These are phyloP conservation scores for Scleroderma citrinum DNA, from an alignment of 768 basidiomycete genomes.

Conservation along the genomic window DNA sequence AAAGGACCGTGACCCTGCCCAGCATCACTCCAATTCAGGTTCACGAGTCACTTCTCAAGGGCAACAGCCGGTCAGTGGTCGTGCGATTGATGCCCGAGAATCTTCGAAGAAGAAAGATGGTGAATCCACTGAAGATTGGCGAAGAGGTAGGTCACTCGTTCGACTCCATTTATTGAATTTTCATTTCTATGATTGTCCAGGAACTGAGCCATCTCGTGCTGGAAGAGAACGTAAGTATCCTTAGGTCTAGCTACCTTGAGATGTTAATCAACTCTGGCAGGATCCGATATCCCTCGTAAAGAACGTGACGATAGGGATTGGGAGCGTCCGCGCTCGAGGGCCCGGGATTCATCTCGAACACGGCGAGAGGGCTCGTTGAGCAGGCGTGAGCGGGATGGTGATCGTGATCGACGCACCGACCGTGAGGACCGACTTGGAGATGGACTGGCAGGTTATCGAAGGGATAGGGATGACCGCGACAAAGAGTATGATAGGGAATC, in stretches of 20 bases:
- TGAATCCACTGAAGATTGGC: slow-evolving; percentile 79
- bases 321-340: slow-evolving; percentile 59
- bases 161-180: not conserved
- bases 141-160: slow-evolving; percentile 54
- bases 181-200: slow-evolving; percentile 19
- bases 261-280: slow-evolving; percentile 27
- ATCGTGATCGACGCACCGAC: slow-evolving; percentile 31
- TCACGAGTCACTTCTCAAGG: slow-evolving; percentile 35
- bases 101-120: slow-evolving; percentile 59
- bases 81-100: slow-evolving; percentile 57
- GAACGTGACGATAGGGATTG: slow-evolving; percentile 59
- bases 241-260: not conserved
- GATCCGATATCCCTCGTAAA: slow-evolving; percentile 47
- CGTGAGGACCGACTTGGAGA: slow-evolving; percentile 22
- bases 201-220: slow-evolving; percentile 44
- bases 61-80: slow-evolving; percentile 33
- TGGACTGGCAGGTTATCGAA: slow-evolving; percentile 13
- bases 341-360: slow-evolving; percentile 55
- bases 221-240: slow-evolving; percentile 52
- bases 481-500: slow-evolving; percentile 41
- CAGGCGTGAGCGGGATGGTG: slow-evolving; percentile 40
- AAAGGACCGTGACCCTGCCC: slow-evolving; percentile 64
- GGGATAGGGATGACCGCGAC: slow-evolving; percentile 34
- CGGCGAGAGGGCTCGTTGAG: slow-evolving; percentile 54
- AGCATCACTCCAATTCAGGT: slow-evolving; percentile 46